Evolutionary conservation across 345 rosid species (phyloP).

Genomic region (Garcia nutans): DNA sequence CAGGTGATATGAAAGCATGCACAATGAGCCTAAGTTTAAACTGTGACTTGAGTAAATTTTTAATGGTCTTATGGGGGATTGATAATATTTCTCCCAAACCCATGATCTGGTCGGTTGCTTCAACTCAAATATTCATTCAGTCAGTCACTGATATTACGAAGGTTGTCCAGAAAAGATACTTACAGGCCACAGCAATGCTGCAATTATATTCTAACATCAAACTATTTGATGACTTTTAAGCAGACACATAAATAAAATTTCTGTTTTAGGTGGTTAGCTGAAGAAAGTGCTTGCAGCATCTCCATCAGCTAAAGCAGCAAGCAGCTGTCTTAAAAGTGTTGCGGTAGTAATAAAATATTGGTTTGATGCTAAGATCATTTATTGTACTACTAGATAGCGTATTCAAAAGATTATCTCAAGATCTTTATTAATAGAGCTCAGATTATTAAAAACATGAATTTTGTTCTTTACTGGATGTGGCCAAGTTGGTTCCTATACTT

Average conservation of each 20-base stretch:
- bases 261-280: background rate
- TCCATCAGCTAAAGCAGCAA: background rate
- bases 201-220: background rate
- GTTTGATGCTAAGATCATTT: background rate
- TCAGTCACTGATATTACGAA: background rate
- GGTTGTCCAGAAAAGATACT: background rate
- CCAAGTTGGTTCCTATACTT: background rate
- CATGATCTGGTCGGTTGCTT: background rate
- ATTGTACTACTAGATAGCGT: background rate
- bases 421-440: background rate
- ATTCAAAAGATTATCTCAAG: background rate
- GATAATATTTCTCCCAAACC: background rate
- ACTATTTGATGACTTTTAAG: background rate
- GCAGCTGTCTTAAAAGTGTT: constrained; percentile 5
- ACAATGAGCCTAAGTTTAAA: background rate
- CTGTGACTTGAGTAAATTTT: background rate
- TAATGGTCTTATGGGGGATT: background rate
- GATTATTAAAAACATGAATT: background rate
- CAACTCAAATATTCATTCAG: background rate
- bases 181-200: background rate
- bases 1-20: background rate
- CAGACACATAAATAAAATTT: background rate
- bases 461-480: background rate
- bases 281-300: background rate
- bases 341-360: background rate